phyloP scores from a whole-genome alignment of 352 stramenopile species.

The Pythium periplocum region DNA sequence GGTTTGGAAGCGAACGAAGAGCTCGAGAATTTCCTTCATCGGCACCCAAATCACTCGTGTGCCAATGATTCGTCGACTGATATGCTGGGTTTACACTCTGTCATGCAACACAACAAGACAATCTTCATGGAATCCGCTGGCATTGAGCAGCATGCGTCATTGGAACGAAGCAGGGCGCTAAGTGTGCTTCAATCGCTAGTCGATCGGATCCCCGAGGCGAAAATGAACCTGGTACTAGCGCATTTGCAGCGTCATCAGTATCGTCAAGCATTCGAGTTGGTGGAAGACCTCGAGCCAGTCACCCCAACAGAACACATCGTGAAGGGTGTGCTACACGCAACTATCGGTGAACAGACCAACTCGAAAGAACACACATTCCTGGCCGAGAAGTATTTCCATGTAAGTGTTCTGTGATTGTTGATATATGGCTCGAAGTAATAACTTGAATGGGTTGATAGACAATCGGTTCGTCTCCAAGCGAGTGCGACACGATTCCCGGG shows the following conservation, averaged over 20 bases:
- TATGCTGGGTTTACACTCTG: slow-evolving; percentile 20
- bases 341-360: slow-evolving; percentile 49
- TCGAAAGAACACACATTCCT: slow-evolving; percentile 72
- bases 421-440: not conserved
- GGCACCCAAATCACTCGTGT: slow-evolving; percentile 35
- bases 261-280: slow-evolving; percentile 40
- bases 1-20: slow-evolving; percentile 60
- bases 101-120: slow-evolving; percentile 46
- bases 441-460: slow-evolving; percentile 11
- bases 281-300: slow-evolving; percentile 42
- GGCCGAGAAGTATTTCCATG: slow-evolving; percentile 63
- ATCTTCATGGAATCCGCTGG: slow-evolving; percentile 34
- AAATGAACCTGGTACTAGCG: slow-evolving; percentile 50
- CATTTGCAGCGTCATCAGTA: slow-evolving; percentile 45
- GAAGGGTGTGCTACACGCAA: slow-evolving; percentile 55
- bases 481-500: slow-evolving; percentile 61
- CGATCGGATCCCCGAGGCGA: slow-evolving; percentile 37
- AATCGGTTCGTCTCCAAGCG: slow-evolving; percentile 35
- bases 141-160: not conserved
- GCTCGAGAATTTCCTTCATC: slow-evolving; percentile 73
- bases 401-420: slow-evolving; percentile 7
- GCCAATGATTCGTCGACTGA: slow-evolving; percentile 8
- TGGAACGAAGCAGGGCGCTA: not conserved
- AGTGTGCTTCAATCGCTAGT: slow-evolving; percentile 30
- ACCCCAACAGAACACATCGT: slow-evolving; percentile 38